phyloP scores from a whole-genome alignment of 78 protist species.

The Speleostelium caveatum region DNA sequence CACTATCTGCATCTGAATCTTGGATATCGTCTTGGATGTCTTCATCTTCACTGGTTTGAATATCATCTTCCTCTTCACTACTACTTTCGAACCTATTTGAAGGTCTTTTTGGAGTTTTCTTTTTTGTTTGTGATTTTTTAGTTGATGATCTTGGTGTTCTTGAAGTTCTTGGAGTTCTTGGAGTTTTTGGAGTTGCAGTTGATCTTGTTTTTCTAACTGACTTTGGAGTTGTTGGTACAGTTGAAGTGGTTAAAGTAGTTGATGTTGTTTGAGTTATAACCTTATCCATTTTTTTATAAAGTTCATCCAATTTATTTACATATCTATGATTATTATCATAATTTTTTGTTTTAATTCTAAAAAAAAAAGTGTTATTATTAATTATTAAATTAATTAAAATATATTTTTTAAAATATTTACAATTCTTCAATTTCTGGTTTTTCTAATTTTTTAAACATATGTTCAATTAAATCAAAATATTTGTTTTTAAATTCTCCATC shows the following conservation, averaged over 20 bases:
- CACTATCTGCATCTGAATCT: constrained; percentile 5
- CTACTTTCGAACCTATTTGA: not conserved
- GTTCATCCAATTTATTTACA: not conserved
- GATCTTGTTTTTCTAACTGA: not conserved
- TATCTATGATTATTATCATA: not conserved
- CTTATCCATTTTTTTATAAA: not conserved
- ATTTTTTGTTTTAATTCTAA: no score
- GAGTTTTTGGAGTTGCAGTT: not conserved
- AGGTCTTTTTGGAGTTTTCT: constrained; percentile 9
- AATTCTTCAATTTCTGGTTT: not conserved
- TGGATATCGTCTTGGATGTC: not conserved
- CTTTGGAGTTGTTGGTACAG: not conserved
- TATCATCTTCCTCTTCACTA: constrained; percentile 16
- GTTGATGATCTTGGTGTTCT: not conserved
- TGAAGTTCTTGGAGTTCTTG: not conserved
- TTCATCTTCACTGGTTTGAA: not conserved
- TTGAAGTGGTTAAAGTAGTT: not conserved
- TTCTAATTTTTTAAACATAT: not conserved
- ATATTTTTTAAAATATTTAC: not conserved
- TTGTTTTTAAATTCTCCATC: not conserved
- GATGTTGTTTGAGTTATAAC: not conserved
- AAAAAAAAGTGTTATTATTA: no score
- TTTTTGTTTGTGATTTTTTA: not conserved
- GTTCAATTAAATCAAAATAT: not conserved
- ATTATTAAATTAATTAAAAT: no score